These are phyloP conservation scores for Kurtzmaniella natalensis DNA, from an alignment of 1,139 yeast species.

Conservation along the genomic window DNA sequence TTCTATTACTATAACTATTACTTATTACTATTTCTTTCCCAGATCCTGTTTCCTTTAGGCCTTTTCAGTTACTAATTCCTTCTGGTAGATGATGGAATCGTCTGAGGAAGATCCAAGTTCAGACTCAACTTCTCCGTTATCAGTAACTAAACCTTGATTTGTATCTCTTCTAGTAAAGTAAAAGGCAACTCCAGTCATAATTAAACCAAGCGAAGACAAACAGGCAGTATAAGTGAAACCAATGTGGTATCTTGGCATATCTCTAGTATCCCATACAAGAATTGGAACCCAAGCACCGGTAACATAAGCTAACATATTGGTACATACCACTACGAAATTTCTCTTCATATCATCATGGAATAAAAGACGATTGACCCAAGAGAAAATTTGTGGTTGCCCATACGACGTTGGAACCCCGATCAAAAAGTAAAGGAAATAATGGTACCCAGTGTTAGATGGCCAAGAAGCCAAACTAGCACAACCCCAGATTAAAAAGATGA, in stretches of 20 bases:
- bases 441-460: slow-evolving; percentile 44
- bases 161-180: slow-evolving; percentile 30
- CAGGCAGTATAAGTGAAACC: slow-evolving; percentile 51
- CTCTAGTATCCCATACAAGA: slow-evolving; percentile 46
- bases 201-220: slow-evolving; percentile 36
- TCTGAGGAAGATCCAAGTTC: background rate
- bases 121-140: background rate
- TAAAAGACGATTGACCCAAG: slow-evolving; percentile 51
- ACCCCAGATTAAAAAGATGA: slow-evolving; percentile 34
- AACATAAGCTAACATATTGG: slow-evolving; percentile 50
- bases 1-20: too few species aligned
- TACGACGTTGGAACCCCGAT: slow-evolving; percentile 43
- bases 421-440: slow-evolving; percentile 46
- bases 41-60: too few species aligned
- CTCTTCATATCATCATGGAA: slow-evolving; percentile 47
- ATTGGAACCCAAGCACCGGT: slow-evolving; percentile 46
- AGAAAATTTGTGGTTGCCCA: slow-evolving; percentile 45
- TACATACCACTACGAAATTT: slow-evolving; percentile 44
- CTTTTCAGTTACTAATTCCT: background rate
- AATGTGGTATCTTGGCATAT: slow-evolving; percentile 41
- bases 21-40: too few species aligned
- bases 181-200: slow-evolving; percentile 28
- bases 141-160: slow-evolving; percentile 4
- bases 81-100: background rate
- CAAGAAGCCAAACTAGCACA: slow-evolving; percentile 41